Base-by-base conservation (phyloP, 176 grass and related monocot genomes). In the Microstegium vimineum region DNA sequence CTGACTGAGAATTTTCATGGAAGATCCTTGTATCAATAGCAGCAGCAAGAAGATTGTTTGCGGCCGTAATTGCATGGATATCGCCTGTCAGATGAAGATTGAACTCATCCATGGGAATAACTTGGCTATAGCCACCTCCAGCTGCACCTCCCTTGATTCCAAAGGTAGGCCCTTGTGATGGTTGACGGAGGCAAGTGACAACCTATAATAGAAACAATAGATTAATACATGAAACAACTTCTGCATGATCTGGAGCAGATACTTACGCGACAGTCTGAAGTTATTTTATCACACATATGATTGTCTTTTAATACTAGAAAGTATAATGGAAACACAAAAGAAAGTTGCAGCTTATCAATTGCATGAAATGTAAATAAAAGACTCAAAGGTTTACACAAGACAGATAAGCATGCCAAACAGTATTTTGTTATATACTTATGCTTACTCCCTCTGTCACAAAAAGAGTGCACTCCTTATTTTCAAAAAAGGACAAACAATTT, bases 51-150 rank as follows among this genome's bases (percentile, higher is more conserved):
- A 99, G 89, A 91, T 99, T 99, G 86, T 95, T 99, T 86, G 93
- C 93, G 27, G 93, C 96, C 28, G 96, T 99, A 71, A 99, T 99
- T 72, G 96, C 96, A 82, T 95, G 96, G 57, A 99, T 99, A 77
- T 99, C 93, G 73, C 96, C 96, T 10, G 96, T 95, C 57, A 99
- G 74, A 89, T 95, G 96, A 81, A 95, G 96, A 80, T 99, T 99
- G 85, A 99, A 99, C 73, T 99, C 96, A 85, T 99, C 93, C 96
- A 99, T 99, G 37, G 93, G 96, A 76, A 99, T 95, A 59, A 99
- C 96, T 87, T 99, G 96, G 87, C 96, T 99, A 82, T 99, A 99
- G 28, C 96, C 96, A 52, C 96, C 96, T 76, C 96, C 96, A 84
- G 96, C 93, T 82, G 96, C 96, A 72, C 96, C 96, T 26, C 93